Conservation (phyloP, 208 protist genomes). For the Histomonas meleagridis region DNA sequence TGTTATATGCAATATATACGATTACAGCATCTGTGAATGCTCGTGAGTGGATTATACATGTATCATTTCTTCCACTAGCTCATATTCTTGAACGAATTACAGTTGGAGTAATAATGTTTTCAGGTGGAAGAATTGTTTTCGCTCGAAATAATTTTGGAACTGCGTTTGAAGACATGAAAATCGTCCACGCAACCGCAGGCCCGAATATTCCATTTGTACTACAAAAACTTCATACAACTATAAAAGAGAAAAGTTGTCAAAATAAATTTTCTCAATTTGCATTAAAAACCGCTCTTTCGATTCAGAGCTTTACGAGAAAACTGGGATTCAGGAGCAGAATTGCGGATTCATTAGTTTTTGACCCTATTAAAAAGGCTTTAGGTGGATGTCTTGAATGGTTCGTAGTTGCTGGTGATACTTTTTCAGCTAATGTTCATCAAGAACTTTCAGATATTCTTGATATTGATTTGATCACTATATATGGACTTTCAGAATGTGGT, state of each 20-base stretch:
- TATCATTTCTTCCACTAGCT: background rate
- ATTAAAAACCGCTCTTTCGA: background rate
- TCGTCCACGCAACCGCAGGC: background rate
- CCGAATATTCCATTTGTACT: background rate
- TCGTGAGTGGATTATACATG: background rate
- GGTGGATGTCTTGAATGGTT: conserved; percentile 26
- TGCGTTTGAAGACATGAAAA: background rate
- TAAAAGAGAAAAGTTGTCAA: background rate
- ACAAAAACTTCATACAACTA: background rate
- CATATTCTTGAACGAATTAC: background rate
- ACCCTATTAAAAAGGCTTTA: background rate
- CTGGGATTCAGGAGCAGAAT: conserved; percentile 8
- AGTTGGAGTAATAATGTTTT: background rate
- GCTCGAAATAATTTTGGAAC: background rate
- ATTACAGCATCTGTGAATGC: background rate
- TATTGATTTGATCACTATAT: background rate
- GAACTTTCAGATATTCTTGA: background rate
- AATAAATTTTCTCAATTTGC: background rate
- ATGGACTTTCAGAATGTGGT: background rate
- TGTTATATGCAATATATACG: background rate
- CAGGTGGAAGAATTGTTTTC: background rate
- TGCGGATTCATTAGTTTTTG: background rate
- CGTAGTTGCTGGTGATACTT: background rate
- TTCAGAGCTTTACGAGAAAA: background rate
- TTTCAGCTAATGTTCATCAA: background rate